These are phyloP conservation scores for Aspergillus terreus DNA, from an alignment of 2,329 filamentous ascomycete species.

Conservation along the genomic window DNA sequence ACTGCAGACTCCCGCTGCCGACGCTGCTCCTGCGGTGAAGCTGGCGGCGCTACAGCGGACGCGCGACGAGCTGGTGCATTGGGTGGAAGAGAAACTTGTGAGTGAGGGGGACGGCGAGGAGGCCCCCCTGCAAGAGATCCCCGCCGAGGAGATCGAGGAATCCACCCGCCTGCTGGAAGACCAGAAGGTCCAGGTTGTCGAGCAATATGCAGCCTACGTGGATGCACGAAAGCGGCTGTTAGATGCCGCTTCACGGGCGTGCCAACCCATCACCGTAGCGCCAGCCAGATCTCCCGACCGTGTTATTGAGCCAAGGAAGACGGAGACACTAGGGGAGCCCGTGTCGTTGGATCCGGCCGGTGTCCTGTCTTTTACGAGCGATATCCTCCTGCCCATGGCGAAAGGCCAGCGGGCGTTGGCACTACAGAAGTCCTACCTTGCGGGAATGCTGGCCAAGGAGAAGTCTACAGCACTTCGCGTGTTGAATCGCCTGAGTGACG, in stretches of 20 bases:
- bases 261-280: slow-evolving; percentile 27
- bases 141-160: slow-evolving; percentile 28
- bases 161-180: slow-evolving; percentile 27
- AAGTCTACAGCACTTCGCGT: slow-evolving; percentile 32
- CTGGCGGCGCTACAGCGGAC: slow-evolving; percentile 41
- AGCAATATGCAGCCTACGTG: slow-evolving; percentile 35
- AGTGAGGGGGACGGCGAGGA: slow-evolving; percentile 30
- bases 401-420: slow-evolving; percentile 36
- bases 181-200: slow-evolving; percentile 29
- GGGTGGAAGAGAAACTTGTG: slow-evolving; percentile 49
- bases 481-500: slow-evolving; percentile 38
- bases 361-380: slow-evolving; percentile 29
- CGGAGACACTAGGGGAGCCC: slow-evolving; percentile 8
- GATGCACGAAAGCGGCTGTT: slow-evolving; percentile 34
- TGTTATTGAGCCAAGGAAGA: slow-evolving; percentile 12
- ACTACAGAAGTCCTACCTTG: slow-evolving; percentile 35
- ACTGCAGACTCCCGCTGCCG: slow-evolving; percentile 10
- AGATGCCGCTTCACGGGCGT: slow-evolving; percentile 32
- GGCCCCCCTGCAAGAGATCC: slow-evolving; percentile 22
- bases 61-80: slow-evolving; percentile 48
- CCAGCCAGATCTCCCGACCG: slow-evolving; percentile 19
- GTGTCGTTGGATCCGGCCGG: slow-evolving; percentile 24
- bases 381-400: slow-evolving; percentile 31
- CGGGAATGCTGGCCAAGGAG: slow-evolving; percentile 37
- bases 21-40: slow-evolving; percentile 16